Conservation (phyloP, 2,329 filamentous ascomycete species). For the Paracoccidioides lutzii region DNA sequence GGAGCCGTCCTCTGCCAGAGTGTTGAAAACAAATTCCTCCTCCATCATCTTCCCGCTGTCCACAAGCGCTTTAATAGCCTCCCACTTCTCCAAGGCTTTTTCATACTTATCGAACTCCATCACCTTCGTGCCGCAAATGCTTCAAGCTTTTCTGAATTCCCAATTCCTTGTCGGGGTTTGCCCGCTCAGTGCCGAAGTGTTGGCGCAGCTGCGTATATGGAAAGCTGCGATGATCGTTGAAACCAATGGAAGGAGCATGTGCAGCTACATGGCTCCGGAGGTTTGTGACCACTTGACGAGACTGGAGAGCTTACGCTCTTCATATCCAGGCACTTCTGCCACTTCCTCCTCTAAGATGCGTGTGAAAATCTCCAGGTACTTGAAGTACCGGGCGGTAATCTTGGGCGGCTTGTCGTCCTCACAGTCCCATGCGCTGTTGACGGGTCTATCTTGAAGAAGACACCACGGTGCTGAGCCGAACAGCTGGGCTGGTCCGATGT, state of each 20-base stretch:
- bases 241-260: constrained; percentile 24
- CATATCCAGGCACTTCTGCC: constrained; percentile 14
- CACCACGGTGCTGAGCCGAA: constrained; percentile 27
- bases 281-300: constrained; percentile 23
- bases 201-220: constrained; percentile 19
- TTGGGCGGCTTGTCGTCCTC: constrained; percentile 13
- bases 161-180: constrained; percentile 13
- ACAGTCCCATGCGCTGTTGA: constrained; percentile 19
- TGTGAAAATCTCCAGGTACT: constrained; percentile 20
- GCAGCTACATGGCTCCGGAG: constrained; percentile 26
- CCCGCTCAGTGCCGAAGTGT: constrained; percentile 15
- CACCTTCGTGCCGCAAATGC: constrained; percentile 18
- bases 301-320: constrained; percentile 19
- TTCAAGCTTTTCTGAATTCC: constrained; percentile 12
- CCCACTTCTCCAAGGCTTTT: constrained; percentile 20
- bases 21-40: constrained; percentile 14
- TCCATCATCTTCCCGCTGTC: constrained; percentile 19
- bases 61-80: constrained; percentile 18
- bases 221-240: constrained; percentile 21
- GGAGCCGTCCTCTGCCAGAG: constrained; percentile 5
- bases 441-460: constrained; percentile 23
- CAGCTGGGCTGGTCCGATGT: constrained; percentile 26
- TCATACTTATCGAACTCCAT: constrained; percentile 20
- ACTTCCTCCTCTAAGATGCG: constrained; percentile 23
- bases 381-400: constrained; percentile 17